A percentile compares a stretch with the other conserved stretches of the same genome.
phyloP scores from a whole-genome alignment of 208 protist species.

The Lotmaria passim region DNA sequence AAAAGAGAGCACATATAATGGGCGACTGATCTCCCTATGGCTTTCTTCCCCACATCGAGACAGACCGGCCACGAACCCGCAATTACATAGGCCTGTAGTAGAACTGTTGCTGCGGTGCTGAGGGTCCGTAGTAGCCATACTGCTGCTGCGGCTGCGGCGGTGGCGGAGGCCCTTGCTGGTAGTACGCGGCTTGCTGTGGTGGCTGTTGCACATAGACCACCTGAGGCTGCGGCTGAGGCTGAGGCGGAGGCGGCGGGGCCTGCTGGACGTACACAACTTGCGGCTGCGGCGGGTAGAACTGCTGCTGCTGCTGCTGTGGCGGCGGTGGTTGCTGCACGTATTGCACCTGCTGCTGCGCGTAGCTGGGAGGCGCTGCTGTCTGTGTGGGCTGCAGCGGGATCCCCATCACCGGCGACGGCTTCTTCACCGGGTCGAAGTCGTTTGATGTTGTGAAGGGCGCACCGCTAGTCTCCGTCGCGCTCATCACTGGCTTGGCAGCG shows the following conservation, averaged over 20 bases:
- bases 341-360: conserved; percentile 6
- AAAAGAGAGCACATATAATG: too few species aligned
- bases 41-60: too few species aligned
- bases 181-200: conserved; percentile 18
- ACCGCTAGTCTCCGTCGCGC: conserved; percentile 10
- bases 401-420: conserved; percentile 14
- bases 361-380: conserved; percentile 10
- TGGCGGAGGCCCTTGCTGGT: conserved; percentile 4
- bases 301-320: background rate
- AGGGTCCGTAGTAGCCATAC: conserved; percentile 10
- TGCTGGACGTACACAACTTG: conserved; percentile 1
- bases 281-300: conserved; percentile 15
- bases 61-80: background rate
- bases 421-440: conserved; percentile 3
- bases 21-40: too few species aligned
- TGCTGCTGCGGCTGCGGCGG: background rate
- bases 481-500: conserved; percentile 13
- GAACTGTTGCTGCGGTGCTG: conserved; percentile 10
- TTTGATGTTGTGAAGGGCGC: background rate
- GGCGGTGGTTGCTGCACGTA: conserved; percentile 13
- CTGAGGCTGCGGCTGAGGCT: conserved; percentile 3
- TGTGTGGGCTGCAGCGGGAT: conserved; percentile 13
- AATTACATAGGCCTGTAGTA: conserved; percentile 9
- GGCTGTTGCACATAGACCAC: conserved; percentile 4
- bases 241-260: background rate